phyloP scores from a whole-genome alignment of 306 rosid species.

The Vicia villosa region DNA sequence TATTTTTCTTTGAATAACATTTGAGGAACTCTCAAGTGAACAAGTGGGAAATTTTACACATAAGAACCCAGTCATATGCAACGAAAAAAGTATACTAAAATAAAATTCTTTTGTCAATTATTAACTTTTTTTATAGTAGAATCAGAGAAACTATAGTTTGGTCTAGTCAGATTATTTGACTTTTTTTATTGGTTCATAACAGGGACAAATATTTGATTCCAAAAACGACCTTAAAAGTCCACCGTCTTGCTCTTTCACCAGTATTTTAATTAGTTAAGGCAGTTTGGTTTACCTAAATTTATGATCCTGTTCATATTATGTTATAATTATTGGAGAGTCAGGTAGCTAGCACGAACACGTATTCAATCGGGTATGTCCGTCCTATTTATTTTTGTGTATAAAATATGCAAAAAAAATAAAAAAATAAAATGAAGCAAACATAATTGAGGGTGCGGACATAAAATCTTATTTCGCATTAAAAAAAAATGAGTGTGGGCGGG shows the following conservation, averaged over 20 bases:
- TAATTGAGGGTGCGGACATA: no score
- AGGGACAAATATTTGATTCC: slow-evolving; percentile 50
- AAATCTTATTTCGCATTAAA: no score
- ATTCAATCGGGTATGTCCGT: no score
- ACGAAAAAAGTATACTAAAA: slow-evolving; percentile 36
- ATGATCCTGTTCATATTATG: slow-evolving; percentile 21
- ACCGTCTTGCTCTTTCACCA: slow-evolving; percentile 33
- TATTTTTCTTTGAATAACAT: not conserved
- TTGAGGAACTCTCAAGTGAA: not conserved
- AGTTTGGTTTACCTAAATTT: slow-evolving; percentile 45
- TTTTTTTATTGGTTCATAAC: slow-evolving; percentile 34
- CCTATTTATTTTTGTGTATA: no score
- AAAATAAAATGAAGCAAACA: no score
- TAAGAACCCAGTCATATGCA: slow-evolving; percentile 43
- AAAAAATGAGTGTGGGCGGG: no score
- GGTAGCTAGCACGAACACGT: no score
- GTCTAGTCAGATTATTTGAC: slow-evolving; percentile 53
- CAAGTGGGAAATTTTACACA: slow-evolving; percentile 39
- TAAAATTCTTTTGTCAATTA: slow-evolving; percentile 35
- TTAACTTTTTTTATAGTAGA: slow-evolving; percentile 25
- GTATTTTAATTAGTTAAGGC: slow-evolving; percentile 39
- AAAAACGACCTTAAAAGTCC: slow-evolving; percentile 38
- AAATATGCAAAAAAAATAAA: no score
- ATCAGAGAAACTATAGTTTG: slow-evolving; percentile 33
- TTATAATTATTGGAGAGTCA: not conserved